A percentile compares a stretch with the other conserved stretches of the same genome.
phyloP scores from a whole-genome alignment of 1,284 basidiomycete species.

The Xanthoconium separans region DNA sequence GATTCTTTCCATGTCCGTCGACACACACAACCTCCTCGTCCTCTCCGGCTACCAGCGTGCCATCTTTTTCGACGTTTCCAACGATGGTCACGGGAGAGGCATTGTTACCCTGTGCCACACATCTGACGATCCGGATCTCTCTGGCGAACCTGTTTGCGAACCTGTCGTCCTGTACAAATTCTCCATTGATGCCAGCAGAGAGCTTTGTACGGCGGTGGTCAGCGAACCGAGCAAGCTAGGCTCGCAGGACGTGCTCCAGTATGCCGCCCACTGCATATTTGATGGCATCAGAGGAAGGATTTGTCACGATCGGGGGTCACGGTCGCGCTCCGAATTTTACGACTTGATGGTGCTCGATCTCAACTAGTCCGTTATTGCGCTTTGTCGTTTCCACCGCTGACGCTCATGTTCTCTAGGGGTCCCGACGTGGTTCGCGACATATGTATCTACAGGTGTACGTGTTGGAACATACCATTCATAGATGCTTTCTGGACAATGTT shows the following conservation, averaged over 20 bases:
- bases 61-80: slow-evolving; percentile 14
- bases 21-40: slow-evolving; percentile 12
- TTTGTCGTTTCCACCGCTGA: background rate
- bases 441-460: background rate
- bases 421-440: background rate
- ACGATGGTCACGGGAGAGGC: slow-evolving; percentile 22
- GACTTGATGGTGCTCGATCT: slow-evolving; percentile 21
- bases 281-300: slow-evolving; percentile 24
- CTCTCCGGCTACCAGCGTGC: slow-evolving; percentile 13
- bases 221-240: slow-evolving; percentile 14
- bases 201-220: slow-evolving; percentile 13
- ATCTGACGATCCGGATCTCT: background rate
- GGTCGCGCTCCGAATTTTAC: background rate
- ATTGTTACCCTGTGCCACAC: slow-evolving; percentile 12
- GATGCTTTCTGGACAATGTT: background rate
- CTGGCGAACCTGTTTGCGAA: background rate
- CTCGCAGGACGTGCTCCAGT: slow-evolving; percentile 7
- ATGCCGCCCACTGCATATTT: slow-evolving; percentile 9
- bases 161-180: slow-evolving; percentile 18
- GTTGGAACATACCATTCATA: background rate
- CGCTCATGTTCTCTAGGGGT: background rate
- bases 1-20: slow-evolving; percentile 12
- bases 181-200: slow-evolving; percentile 20
- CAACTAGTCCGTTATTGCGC: slow-evolving; percentile 1
- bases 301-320: slow-evolving; percentile 8